phyloP scores from a whole-genome alignment of 768 basidiomycete genomes.

The Pisolithus albus region DNA sequence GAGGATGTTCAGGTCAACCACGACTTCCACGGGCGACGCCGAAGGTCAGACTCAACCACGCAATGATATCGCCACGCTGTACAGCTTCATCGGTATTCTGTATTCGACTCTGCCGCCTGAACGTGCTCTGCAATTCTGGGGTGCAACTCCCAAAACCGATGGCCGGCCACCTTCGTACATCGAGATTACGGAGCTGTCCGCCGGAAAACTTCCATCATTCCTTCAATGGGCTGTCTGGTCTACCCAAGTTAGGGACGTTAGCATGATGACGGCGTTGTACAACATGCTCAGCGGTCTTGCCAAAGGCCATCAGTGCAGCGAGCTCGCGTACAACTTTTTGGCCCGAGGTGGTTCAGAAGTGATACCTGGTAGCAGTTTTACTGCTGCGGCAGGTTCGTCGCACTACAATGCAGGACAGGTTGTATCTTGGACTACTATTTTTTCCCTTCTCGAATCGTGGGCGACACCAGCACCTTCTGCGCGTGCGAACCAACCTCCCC shows the following conservation, averaged over 20 bases:
- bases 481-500: conserved; percentile 38
- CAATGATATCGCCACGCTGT: conserved; percentile 80
- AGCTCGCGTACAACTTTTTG: conserved; percentile 85
- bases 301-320: conserved; percentile 79
- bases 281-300: conserved; percentile 85
- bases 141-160: conserved; percentile 45
- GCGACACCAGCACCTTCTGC: conserved; percentile 44
- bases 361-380: conserved; percentile 50
- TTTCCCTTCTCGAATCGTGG: conserved; percentile 72
- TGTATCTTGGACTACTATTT: conserved; percentile 75
- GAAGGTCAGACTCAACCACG: conserved; percentile 50
- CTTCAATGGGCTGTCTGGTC: conserved; percentile 90
- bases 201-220: conserved; percentile 64
- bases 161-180: conserved; percentile 42
- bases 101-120: conserved; percentile 71
- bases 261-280: conserved; percentile 74
- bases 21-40: conserved; percentile 34
- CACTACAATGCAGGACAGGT: conserved; percentile 44
- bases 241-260: conserved; percentile 63
- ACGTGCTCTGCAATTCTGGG: conserved; percentile 82
- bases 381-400: conserved; percentile 32
- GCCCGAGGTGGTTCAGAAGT: conserved; percentile 68
- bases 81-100: conserved; percentile 75
- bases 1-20: conserved; percentile 41
- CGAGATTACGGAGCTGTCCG: conserved; percentile 53